A percentile compares a stretch with the other conserved stretches of the same genome.
These are phyloP conservation scores for Trichoderma sp. DNA, from an alignment of 2,329 filamentous ascomycete genomes.

Conservation along the genomic window DNA sequence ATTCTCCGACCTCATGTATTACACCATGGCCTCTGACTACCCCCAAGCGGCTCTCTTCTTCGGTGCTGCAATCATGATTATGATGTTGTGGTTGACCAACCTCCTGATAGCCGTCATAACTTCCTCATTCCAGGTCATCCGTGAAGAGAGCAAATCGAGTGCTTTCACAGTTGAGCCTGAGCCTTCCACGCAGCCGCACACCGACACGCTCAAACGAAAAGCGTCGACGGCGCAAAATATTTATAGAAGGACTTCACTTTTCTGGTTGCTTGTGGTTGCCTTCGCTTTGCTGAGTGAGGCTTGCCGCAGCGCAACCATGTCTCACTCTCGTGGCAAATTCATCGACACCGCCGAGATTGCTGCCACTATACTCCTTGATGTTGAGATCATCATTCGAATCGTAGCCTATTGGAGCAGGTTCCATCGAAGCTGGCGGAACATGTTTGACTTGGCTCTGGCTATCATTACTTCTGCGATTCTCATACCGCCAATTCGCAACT, in stretches of 20 bases:
- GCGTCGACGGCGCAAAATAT: constrained; percentile 63
- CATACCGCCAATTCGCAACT: constrained; percentile 75
- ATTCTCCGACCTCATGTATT: constrained; percentile 92
- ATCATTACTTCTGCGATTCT: constrained; percentile 83
- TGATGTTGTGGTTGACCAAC: constrained; percentile 96
- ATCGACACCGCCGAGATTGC: constrained; percentile 73
- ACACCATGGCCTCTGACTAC: constrained; percentile 89
- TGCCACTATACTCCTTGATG: constrained; percentile 74
- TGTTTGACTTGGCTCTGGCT: constrained; percentile 78
- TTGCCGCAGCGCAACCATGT: constrained; percentile 76
- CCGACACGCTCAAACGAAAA: constrained; percentile 44
- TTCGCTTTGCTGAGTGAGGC: constrained; percentile 80
- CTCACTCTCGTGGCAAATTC: constrained; percentile 58
- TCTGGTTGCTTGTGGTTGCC: constrained; percentile 82
- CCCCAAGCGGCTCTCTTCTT: constrained; percentile 80
- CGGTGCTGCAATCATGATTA: constrained; percentile 75
- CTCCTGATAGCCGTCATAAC: constrained; percentile 95
- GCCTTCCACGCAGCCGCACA: constrained; percentile 40
- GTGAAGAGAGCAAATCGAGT: constrained; percentile 92
- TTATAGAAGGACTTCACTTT: constrained; percentile 71
- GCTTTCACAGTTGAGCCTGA: constrained; percentile 82
- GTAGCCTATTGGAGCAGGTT: constrained; percentile 79
- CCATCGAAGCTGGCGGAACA: constrained; percentile 70
- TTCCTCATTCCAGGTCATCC: constrained; percentile 95
- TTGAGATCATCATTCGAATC: constrained; percentile 83